Evolutionary conservation across 2,329 filamentous ascomycete species (phyloP).

Genomic region (Corinectria fuckeliana): DNA sequence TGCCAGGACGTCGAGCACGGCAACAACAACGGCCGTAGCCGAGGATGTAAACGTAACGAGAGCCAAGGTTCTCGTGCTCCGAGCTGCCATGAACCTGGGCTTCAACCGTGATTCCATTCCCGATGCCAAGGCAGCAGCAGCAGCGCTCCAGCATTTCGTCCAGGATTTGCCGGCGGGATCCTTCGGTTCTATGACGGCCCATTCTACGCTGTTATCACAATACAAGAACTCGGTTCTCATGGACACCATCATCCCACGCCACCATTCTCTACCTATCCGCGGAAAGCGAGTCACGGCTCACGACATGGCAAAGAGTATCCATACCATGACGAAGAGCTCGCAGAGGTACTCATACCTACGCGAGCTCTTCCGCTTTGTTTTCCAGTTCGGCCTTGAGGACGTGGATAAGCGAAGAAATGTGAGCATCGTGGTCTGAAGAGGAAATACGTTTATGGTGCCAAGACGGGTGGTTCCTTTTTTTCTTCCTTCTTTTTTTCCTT

Average conservation of each 20-base stretch:
- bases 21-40: constrained; percentile 69
- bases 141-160: constrained; percentile 75
- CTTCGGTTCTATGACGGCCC: constrained; percentile 76
- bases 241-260: constrained; percentile 65
- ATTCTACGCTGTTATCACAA: constrained; percentile 73
- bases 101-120: constrained; percentile 68
- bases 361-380: constrained; percentile 84
- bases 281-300: constrained; percentile 68
- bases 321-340: constrained; percentile 73
- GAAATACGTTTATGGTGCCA: not conserved
- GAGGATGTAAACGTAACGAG: constrained; percentile 81
- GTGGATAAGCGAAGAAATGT: constrained; percentile 70
- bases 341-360: constrained; percentile 78
- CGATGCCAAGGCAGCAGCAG: constrained; percentile 53
- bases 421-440: constrained; percentile 58
- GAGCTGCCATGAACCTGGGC: constrained; percentile 85
- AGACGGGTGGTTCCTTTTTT: not conserved
- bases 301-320: constrained; percentile 83
- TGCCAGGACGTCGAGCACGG: constrained; percentile 71
- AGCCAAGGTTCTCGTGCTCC: constrained; percentile 80
- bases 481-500: constrained; percentile 23
- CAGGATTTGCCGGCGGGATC: constrained; percentile 76
- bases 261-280: constrained; percentile 52
- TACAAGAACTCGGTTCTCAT: constrained; percentile 82
- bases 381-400: constrained; percentile 84